These are phyloP conservation scores for Sugiyamaella smithiae DNA, from an alignment of 805 yeast species.

Conservation along the genomic window DNA sequence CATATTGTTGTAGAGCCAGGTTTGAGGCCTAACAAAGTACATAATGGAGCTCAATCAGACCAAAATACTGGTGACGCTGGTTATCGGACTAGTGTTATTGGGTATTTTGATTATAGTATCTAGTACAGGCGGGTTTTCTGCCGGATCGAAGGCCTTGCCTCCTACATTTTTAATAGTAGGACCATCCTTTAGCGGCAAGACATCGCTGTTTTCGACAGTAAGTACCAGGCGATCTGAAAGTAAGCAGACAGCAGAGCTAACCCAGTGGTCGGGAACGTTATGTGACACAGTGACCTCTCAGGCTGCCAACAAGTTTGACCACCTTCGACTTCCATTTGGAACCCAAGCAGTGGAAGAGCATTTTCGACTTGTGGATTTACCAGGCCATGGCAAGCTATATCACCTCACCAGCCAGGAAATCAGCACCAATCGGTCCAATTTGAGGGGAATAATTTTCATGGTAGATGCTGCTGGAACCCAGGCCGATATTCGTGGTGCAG, in stretches of 20 bases:
- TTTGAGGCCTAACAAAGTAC: too few relatives aligned
- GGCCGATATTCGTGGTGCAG: slow-evolving; percentile 49
- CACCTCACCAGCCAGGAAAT: slow-evolving; percentile 49
- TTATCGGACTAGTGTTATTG: slow-evolving; percentile 18
- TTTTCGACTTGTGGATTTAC: slow-evolving; percentile 69
- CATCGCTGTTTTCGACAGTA: slow-evolving; percentile 45
- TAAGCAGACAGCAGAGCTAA: not conserved
- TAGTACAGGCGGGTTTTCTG: slow-evolving; percentile 1
- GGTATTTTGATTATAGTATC: slow-evolving; percentile 3
- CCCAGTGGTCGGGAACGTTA: slow-evolving; percentile 28
- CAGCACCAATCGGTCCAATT: slow-evolving; percentile 22
- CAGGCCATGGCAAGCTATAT: slow-evolving; percentile 81
- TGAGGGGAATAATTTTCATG: slow-evolving; percentile 70
- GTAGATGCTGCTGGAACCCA: slow-evolving; percentile 69
- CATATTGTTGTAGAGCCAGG: too few relatives aligned
- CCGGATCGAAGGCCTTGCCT: slow-evolving; percentile 29
- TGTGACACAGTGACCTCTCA: slow-evolving; percentile 51
- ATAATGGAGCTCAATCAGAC: slow-evolving; percentile 1
- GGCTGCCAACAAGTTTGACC: slow-evolving; percentile 42
- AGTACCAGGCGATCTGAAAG: not conserved
- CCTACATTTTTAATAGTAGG: slow-evolving; percentile 68
- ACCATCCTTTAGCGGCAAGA: slow-evolving; percentile 64
- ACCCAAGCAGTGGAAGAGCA: slow-evolving; percentile 29
- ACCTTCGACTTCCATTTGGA: slow-evolving; percentile 41
- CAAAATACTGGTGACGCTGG: slow-evolving; percentile 10